Evolutionary conservation across 768 basidiomycete species (phyloP).

Genomic region (Multifurca ochricompacta): DNA sequence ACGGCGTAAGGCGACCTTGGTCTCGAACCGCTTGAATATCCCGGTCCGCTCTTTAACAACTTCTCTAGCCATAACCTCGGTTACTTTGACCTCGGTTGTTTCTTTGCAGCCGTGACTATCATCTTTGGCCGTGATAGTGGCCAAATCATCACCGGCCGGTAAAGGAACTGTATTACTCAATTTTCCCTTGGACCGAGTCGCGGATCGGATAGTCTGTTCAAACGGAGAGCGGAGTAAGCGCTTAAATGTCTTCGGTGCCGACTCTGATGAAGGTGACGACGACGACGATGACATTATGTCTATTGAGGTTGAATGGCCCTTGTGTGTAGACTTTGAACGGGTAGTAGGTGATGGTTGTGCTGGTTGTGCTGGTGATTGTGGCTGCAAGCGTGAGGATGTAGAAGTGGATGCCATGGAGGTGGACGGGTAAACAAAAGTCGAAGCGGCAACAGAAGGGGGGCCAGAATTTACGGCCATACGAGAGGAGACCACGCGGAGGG

Average conservation of each 20-base stretch:
- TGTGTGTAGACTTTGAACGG: not conserved
- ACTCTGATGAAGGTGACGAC: constrained; percentile 11
- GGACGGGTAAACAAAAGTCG: not conserved
- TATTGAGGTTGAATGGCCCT: not conserved
- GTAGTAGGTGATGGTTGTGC: constrained; percentile 25
- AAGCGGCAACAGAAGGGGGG: not conserved
- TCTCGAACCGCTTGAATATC: constrained; percentile 37
- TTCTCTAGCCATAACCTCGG: constrained; percentile 4
- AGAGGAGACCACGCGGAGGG: constrained; percentile 38
- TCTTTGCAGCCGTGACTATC: constrained; percentile 1
- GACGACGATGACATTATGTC: not conserved
- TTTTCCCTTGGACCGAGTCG: constrained; percentile 49
- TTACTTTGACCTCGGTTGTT: not conserved
- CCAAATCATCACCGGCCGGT: constrained; percentile 33
- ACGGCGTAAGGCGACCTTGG: constrained; percentile 28
- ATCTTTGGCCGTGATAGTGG: constrained; percentile 31
- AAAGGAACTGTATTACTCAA: constrained; percentile 22
- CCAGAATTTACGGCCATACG: constrained; percentile 21
- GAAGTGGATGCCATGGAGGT: constrained; percentile 22
- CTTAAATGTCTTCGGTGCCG: constrained; percentile 49
- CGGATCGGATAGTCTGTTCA: constrained; percentile 58
- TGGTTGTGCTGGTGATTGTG: constrained; percentile 21
- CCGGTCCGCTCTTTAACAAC: constrained; percentile 26
- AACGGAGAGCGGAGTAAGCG: constrained; percentile 55
- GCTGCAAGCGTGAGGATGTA: constrained; percentile 28